Evolutionary conservation across 2,329 filamentous ascomycete genomes (phyloP), one percentile per base, ranked within the genome.

Genomic region (Microcera coccophila): DNA sequence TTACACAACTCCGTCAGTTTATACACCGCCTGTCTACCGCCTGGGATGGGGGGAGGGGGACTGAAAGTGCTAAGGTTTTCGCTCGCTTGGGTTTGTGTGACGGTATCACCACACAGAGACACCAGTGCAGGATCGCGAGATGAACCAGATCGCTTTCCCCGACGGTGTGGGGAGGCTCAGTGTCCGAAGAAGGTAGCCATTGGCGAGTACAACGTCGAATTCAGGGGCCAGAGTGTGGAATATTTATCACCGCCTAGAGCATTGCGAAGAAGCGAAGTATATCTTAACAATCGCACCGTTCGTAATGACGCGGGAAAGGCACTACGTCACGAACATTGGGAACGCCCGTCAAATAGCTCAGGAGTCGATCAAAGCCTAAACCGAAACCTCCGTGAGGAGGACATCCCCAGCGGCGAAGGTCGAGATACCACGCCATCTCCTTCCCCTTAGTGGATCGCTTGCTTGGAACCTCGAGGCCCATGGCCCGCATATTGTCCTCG

Each of bases 311-410:
- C 36, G 90, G 90, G 61, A 95, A 96, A 20, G 87, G 79, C 42
- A 94, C 86, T 18, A 90, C 79, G 64, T 96, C 90, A 61, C 89
- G 80, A 58, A 96, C 80, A 55, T 87, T 95, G 51, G 80, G 77
- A 29, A 91, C 81, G 9, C 90, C 90, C 22, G 85, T 80, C 42
- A 96, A 73, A 68, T 95, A 95, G 60, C 85, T 84, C 55, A 95
- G 67, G 50, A 95, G 75, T 42, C 90, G 80, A 71, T 96, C 90
- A 61, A 95, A 94, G 8, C 90, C 90, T 43, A 96, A 65, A 3
- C 90, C 90, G 62, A 95, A 96, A 1, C 90, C 90, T 32, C 90
- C 90, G 58, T 95, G 90, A 26, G 89, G 89, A 42, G 89, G 87
- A 54, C 85, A 90, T n/a, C 90, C 90, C 79, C 89, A 96, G 53